Conservation (phyloP, 352 stramenopile species). For the Pythium pectinolyticum region DNA sequence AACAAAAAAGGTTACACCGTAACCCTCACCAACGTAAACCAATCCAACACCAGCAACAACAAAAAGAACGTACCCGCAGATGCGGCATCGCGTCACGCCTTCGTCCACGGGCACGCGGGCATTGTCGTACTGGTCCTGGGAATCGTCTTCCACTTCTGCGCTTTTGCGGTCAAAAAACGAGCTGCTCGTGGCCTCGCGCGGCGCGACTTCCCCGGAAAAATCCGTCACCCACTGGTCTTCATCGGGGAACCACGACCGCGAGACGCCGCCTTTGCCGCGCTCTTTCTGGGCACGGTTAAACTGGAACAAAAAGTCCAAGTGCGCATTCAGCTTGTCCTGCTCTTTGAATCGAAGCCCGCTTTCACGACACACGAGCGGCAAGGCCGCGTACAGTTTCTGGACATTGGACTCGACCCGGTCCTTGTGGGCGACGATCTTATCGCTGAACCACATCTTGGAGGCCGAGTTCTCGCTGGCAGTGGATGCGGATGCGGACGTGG, state of each 20-base stretch:
- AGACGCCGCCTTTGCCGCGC: slow-evolving; percentile 77
- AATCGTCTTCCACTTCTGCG: slow-evolving; percentile 48
- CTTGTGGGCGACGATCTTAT: slow-evolving; percentile 81
- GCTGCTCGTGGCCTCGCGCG: slow-evolving; percentile 73
- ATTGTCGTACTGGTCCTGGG: slow-evolving; percentile 62
- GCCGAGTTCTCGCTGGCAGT: slow-evolving; percentile 24
- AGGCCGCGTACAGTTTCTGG: slow-evolving; percentile 80
- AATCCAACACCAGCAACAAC: background rate
- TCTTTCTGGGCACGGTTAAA: slow-evolving; percentile 83
- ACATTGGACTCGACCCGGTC: slow-evolving; percentile 84
- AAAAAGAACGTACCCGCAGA: slow-evolving; percentile 59
- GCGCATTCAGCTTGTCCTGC: slow-evolving; percentile 71
- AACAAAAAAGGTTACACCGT: background rate
- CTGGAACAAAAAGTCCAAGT: slow-evolving; percentile 87
- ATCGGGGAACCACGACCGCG: slow-evolving; percentile 79
- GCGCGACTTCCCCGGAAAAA: slow-evolving; percentile 56
- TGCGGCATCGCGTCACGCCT: slow-evolving; percentile 74
- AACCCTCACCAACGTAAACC: background rate
- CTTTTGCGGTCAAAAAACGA: slow-evolving; percentile 76
- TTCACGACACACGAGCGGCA: slow-evolving; percentile 78
- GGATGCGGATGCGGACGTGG: slow-evolving; percentile 16
- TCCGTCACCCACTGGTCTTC: slow-evolving; percentile 83
- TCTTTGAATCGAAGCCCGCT: slow-evolving; percentile 82
- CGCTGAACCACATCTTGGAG: slow-evolving; percentile 86
- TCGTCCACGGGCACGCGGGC: slow-evolving; percentile 79